A percentile compares a stretch with the other conserved stretches of the same genome.
Evolutionary conservation across 495 filamentous ascomycete genomes (phyloP).

Genomic region (Trypethelium eluteriae): DNA sequence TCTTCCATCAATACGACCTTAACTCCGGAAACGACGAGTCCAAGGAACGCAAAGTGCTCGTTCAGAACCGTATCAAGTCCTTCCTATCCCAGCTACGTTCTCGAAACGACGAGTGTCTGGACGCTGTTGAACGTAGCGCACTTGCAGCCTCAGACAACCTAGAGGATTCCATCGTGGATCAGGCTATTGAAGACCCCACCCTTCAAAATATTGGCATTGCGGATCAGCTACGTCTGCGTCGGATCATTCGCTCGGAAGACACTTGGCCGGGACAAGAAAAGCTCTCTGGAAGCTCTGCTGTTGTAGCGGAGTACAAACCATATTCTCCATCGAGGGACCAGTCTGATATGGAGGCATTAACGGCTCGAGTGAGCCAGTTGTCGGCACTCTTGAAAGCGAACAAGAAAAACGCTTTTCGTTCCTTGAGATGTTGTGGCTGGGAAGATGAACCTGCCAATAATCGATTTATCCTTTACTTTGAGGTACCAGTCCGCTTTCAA

Average conservation of each 20-base stretch:
- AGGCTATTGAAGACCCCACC: neutral
- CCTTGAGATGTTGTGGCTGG: neutral
- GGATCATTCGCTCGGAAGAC: neutral
- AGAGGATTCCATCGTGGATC: neutral
- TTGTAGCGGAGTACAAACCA: neutral
- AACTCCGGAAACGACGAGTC: neutral
- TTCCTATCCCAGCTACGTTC: neutral
- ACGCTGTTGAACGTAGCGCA: neutral
- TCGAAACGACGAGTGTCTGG: neutral
- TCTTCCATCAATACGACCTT: neutral
- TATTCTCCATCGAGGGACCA: neutral
- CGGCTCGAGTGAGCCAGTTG: neutral
- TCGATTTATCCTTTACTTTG: constrained; percentile 1
- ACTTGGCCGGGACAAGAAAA: neutral
- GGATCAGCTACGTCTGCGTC: neutral
- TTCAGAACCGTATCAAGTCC: neutral
- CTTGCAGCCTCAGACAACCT: neutral
- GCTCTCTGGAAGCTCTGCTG: neutral
- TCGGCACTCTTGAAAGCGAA: neutral
- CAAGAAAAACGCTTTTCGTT: neutral
- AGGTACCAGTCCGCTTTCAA: neutral
- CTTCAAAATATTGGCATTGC: neutral
- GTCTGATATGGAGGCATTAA: neutral
- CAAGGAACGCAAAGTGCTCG: neutral
- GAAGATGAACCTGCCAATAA: neutral